A percentile compares a stretch with the other conserved stretches of the same genome.
Evolutionary conservation across 352 stramenopile species (phyloP).

Genomic region (Pythium apleroticum): DNA sequence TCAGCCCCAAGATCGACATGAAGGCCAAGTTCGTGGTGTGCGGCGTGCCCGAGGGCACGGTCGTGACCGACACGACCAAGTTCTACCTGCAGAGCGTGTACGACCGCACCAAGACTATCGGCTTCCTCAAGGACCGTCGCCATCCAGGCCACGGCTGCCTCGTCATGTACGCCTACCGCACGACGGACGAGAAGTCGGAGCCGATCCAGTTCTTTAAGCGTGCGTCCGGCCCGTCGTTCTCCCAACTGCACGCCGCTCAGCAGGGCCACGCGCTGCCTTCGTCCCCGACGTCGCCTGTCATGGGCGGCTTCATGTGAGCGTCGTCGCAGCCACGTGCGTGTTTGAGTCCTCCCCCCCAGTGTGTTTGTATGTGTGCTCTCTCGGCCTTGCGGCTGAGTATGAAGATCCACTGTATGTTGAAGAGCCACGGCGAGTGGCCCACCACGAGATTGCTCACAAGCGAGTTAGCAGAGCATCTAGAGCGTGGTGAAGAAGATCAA

Average conservation of each 20-base stretch:
- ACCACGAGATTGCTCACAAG: conserved; percentile 1
- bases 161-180: conserved; percentile 55
- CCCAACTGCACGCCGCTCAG: conserved; percentile 11
- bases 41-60: conserved; percentile 57
- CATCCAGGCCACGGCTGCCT: conserved; percentile 43
- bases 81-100: conserved; percentile 76
- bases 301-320: conserved; percentile 24
- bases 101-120: conserved; percentile 63
- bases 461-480: conserved; percentile 1
- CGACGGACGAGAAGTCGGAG: conserved; percentile 54
- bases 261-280: conserved; percentile 15
- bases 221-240: conserved; percentile 14
- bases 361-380: conserved; percentile 12
- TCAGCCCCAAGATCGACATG: conserved; percentile 64
- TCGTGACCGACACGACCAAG: conserved; percentile 62
- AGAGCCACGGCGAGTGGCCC: neutral
- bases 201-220: conserved; percentile 70
- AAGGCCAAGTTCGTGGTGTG: conserved; percentile 67
- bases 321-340: conserved; percentile 2
- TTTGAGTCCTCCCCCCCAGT: neutral
- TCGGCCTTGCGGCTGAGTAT: neutral
- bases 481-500: conserved; percentile 1
- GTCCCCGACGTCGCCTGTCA: conserved; percentile 10
- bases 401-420: conserved; percentile 7
- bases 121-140: conserved; percentile 49